Percentiles rank a stretch among this genome's conserved stretches.
These are phyloP conservation scores for Allium sativum DNA, from an alignment of 106 monocot species.

Conservation along the genomic window DNA sequence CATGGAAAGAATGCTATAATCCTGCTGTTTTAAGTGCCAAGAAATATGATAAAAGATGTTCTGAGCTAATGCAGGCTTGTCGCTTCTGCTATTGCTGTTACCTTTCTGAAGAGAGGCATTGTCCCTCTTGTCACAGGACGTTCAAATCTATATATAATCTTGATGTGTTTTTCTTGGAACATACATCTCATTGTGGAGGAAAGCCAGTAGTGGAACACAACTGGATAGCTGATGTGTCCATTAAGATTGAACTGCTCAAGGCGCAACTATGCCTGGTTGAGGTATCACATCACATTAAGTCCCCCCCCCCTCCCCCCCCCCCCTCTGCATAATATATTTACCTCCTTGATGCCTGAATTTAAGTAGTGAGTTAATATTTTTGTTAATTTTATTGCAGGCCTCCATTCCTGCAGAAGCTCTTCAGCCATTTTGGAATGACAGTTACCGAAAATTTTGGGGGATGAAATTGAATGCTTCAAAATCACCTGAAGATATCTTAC, in stretches of 20 bases:
- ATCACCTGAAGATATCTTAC: constrained; percentile 67
- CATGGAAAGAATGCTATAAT: constrained; percentile 65
- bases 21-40: constrained; percentile 46
- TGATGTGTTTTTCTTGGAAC: constrained; percentile 48
- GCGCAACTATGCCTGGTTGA: constrained; percentile 52
- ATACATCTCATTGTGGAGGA: constrained; percentile 39
- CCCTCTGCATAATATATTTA: not conserved
- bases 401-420: constrained; percentile 86
- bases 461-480: constrained; percentile 61
- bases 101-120: constrained; percentile 71
- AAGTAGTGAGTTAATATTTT: not conserved
- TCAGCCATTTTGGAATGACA: constrained; percentile 75
- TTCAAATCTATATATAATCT: constrained; percentile 45
- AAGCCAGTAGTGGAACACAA: constrained; percentile 37
- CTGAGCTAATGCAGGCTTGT: constrained; percentile 50
- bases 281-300: constrained; percentile 32
- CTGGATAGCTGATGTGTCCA: constrained; percentile 33
- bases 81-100: constrained; percentile 49
- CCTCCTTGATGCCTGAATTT: not conserved
- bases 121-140: constrained; percentile 64
- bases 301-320: too few species aligned
- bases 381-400: constrained; percentile 30
- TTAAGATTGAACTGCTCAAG: constrained; percentile 61
- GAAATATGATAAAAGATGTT: constrained; percentile 72
- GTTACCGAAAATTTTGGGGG: constrained; percentile 80